Conservation (phyloP, 768 basidiomycete species). For the Xanthoconium stramineum region DNA sequence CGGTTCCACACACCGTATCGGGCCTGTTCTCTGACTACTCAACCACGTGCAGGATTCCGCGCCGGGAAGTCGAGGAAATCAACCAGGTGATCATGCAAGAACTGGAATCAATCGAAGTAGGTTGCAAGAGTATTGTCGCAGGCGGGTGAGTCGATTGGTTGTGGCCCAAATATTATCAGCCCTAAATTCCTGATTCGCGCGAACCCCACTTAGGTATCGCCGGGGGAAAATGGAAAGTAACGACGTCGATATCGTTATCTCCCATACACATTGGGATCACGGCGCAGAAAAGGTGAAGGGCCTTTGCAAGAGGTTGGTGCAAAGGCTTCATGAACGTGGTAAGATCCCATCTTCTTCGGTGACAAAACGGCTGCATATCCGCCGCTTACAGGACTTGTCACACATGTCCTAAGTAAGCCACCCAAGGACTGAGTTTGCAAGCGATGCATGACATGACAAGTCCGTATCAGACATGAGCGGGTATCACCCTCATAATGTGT, state of each 20-base stretch:
- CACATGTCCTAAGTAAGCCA: conserved; percentile 76
- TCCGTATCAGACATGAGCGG: conserved; percentile 50
- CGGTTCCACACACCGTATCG: too few relatives aligned
- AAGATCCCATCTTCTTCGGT: conserved; percentile 15
- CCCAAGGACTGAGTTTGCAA: neutral
- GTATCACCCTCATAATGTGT: conserved; percentile 53
- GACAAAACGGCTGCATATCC: neutral
- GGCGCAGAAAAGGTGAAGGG: conserved; percentile 53
- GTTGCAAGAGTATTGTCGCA: conserved; percentile 71
- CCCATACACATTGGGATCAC: conserved; percentile 51
- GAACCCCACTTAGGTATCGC: conserved; percentile 56
- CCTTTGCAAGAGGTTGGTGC: conserved; percentile 59
- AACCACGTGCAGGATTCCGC: conserved; percentile 52
- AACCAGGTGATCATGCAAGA: conserved; percentile 64
- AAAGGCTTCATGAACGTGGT: conserved; percentile 57
- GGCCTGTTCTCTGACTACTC: neutral
- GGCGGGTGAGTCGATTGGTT: conserved; percentile 60
- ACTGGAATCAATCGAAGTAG: conserved; percentile 56
- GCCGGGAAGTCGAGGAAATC: conserved; percentile 78
- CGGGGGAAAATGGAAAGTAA: conserved; percentile 78
- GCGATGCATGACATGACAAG: conserved; percentile 7
- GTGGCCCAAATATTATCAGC: neutral
- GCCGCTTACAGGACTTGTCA: conserved; percentile 55
- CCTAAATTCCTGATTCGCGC: neutral
- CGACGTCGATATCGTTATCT: conserved; percentile 89